phyloP scores from a whole-genome alignment of 257 asterid genomes.

The Penstemon barbatus region DNA sequence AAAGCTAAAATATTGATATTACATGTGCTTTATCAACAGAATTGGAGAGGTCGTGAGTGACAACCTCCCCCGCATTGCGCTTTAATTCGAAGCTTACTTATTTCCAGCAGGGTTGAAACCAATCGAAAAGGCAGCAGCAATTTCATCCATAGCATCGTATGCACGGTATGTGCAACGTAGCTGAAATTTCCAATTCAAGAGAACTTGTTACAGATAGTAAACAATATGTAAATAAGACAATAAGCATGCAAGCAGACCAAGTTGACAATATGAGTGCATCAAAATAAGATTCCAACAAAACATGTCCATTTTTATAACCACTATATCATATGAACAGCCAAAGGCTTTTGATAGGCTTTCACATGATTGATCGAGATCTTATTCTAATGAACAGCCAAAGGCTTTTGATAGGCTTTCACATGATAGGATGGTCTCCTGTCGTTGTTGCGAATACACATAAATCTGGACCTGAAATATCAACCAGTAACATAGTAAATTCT shows the following conservation, averaged over 20 bases:
- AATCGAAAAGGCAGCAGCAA: slow-evolving; percentile 82
- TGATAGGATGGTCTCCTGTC: slow-evolving; percentile 92
- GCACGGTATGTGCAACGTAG: slow-evolving; percentile 98
- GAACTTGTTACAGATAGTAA: slow-evolving; percentile 23
- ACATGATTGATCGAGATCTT: background rate
- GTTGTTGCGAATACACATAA: slow-evolving; percentile 85
- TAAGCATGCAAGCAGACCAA: slow-evolving; percentile 12
- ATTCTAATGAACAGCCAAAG: slow-evolving; percentile 47
- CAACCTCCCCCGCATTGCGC: background rate
- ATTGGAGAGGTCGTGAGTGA: slow-evolving; percentile 1
- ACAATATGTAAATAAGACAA: background rate
- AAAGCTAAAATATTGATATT: too few relatives aligned
- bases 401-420: slow-evolving; percentile 14
- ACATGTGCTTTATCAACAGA: too few relatives aligned
- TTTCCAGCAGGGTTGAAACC: slow-evolving; percentile 79
- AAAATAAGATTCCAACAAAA: slow-evolving; percentile 20
- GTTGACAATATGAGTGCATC: background rate
- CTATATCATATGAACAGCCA: background rate
- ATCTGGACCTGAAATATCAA: slow-evolving; percentile 66
- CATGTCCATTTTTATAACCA: slow-evolving; percentile 4
- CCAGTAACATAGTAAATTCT: slow-evolving; percentile 29
- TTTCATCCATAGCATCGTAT: slow-evolving; percentile 95
- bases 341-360: background rate
- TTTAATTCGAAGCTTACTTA: slow-evolving; percentile 53
- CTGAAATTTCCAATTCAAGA: slow-evolving; percentile 45